Evolutionary conservation across 495 filamentous ascomycete genomes (phyloP).

Genomic region (Daldinia caldariorum): DNA sequence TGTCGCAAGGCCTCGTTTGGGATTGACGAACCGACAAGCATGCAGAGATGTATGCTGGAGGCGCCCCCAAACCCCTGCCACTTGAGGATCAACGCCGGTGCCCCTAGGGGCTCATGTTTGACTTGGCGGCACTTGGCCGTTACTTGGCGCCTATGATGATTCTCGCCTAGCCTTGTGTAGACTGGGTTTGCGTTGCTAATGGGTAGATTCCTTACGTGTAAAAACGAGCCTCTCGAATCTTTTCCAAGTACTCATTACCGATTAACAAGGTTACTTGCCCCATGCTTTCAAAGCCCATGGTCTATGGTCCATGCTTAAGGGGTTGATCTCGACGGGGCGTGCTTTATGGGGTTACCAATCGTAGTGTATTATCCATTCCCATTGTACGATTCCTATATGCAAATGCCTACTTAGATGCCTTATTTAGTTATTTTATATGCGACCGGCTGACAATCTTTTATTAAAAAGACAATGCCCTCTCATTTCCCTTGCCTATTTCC

Average conservation of each 20-base stretch:
- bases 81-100: conserved; percentile 40
- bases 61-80: conserved; percentile 26
- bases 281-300: conserved; percentile 21
- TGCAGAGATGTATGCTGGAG: conserved; percentile 11
- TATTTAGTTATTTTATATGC: conserved; percentile 7
- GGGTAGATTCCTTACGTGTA: conserved; percentile 13
- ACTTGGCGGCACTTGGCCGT: conserved; percentile 37
- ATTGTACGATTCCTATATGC: not conserved
- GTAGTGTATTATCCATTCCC: not conserved
- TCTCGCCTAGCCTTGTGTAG: conserved; percentile 19
- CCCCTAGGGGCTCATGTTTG: conserved; percentile 40
- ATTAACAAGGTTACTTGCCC: conserved; percentile 22
- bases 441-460: conserved; percentile 13
- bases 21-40: conserved; percentile 23
- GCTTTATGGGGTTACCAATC: conserved; percentile 13
- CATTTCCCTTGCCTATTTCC: conserved; percentile 18
- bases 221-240: conserved; percentile 30
- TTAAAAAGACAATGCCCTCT: conserved; percentile 26
- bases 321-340: conserved; percentile 30
- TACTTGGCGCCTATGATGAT: conserved; percentile 34
- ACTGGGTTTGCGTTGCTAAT: conserved; percentile 24
- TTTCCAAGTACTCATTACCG: conserved; percentile 24
- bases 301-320: conserved; percentile 15
- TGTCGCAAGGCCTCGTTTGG: conserved; percentile 40
- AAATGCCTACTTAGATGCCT: too few species aligned